Conservation (phyloP, 1,284 basidiomycete genomes). For the Schizopora paradoxa region DNA sequence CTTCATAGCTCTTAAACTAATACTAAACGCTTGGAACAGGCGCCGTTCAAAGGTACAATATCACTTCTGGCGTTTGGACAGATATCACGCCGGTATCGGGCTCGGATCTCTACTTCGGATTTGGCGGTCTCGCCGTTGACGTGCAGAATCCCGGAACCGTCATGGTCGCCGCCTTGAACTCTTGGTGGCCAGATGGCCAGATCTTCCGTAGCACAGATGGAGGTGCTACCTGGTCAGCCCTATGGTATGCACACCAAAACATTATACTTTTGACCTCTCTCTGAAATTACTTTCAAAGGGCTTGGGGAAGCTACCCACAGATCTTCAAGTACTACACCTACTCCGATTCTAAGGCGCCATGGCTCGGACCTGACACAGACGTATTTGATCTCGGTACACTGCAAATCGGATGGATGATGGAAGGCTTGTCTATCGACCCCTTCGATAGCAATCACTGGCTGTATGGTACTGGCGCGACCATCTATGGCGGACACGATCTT, state of each 20-base stretch:
- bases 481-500: slow-evolving; percentile 53
- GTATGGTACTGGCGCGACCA: slow-evolving; percentile 57
- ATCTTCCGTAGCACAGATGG: slow-evolving; percentile 56
- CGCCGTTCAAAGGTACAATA: slow-evolving; percentile 46
- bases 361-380: slow-evolving; percentile 46
- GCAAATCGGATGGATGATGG: slow-evolving; percentile 37
- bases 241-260: slow-evolving; percentile 48
- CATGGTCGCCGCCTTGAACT: slow-evolving; percentile 63
- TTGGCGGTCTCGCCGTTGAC: slow-evolving; percentile 58
- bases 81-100: slow-evolving; percentile 48
- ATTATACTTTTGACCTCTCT: background rate
- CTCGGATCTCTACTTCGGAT: slow-evolving; percentile 42
- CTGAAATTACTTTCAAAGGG: background rate
- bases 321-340: slow-evolving; percentile 51
- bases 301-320: slow-evolving; percentile 34
- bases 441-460: slow-evolving; percentile 64
- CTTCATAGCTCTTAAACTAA: background rate
- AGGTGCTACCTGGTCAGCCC: slow-evolving; percentile 47
- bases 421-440: slow-evolving; percentile 53
- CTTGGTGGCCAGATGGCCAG: slow-evolving; percentile 56
- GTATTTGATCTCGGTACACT: slow-evolving; percentile 33
- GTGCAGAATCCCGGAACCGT: slow-evolving; percentile 53
- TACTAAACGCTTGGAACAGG: slow-evolving; percentile 26
- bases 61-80: slow-evolving; percentile 46
- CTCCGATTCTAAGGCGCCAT: slow-evolving; percentile 49